Conservation (phyloP, 345 rosid genomes). For the Hypericum androsaemum region DNA sequence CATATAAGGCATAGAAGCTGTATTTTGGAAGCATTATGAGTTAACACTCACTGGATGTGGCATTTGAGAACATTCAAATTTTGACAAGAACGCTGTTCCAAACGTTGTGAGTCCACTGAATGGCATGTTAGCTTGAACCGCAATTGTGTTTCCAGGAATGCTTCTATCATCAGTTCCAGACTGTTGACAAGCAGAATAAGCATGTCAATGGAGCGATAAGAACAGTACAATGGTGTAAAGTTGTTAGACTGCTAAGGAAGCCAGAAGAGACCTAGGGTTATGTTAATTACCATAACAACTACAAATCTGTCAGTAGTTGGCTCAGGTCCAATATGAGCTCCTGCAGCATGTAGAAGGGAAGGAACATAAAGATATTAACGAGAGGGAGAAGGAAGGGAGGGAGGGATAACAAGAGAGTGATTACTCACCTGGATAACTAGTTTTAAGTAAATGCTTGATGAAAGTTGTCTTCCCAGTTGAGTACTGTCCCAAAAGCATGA, state of each 20-base stretch:
- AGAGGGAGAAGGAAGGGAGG: not conserved
- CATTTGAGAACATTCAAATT: conserved; percentile 97
- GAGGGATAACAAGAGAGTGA: not conserved
- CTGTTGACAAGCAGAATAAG: conserved; percentile 26
- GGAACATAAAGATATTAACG: not conserved
- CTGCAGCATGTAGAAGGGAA: conserved; percentile 30
- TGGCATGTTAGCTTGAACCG: conserved; percentile 97
- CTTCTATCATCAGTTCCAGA: conserved; percentile 95
- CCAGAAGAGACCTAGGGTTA: not conserved
- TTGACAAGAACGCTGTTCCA: conserved; percentile 88
- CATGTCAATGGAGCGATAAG: not conserved
- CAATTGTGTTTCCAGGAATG: conserved; percentile 88
- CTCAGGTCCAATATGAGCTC: conserved; percentile 97
- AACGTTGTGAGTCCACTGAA: conserved; percentile 81
- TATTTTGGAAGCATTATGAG: conserved; percentile 3
- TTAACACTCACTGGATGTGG: conserved; percentile 66
- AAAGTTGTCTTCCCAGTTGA: conserved; percentile 98
- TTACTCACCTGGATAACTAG: conserved; percentile 62
- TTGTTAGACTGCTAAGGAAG: not conserved
- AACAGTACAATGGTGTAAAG: no score
- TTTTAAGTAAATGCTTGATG: conserved; percentile 82
- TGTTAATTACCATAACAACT: conserved; percentile 69
- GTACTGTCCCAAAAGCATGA: conserved; percentile 94
- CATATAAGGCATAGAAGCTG: conserved; percentile 2
- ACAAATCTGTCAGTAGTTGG: conserved; percentile 99